Evolutionary conservation across 352 stramenopile species (phyloP).

Genomic region (Phytophthora ramorum): DNA sequence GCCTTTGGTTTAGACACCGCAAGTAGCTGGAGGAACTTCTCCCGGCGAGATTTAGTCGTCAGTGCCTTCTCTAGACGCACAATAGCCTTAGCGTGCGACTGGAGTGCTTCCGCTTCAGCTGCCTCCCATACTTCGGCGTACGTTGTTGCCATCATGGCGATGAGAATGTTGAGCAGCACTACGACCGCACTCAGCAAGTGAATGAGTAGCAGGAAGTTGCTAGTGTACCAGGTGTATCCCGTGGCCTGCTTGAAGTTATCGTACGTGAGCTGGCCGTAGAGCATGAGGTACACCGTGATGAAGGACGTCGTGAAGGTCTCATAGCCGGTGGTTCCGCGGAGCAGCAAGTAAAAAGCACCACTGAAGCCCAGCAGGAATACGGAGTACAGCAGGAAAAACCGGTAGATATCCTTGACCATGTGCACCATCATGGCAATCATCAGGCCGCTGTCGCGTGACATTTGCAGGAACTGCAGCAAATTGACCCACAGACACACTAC

Average conservation of each 20-base stretch:
- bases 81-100: slow-evolving; percentile 60
- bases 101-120: slow-evolving; percentile 62
- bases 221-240: slow-evolving; percentile 58
- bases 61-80: slow-evolving; percentile 64
- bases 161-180: slow-evolving; percentile 75
- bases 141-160: slow-evolving; percentile 79
- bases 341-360: slow-evolving; percentile 74
- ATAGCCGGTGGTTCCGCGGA: slow-evolving; percentile 60
- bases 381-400: slow-evolving; percentile 74
- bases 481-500: slow-evolving; percentile 72
- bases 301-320: slow-evolving; percentile 70
- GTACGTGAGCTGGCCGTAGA: slow-evolving; percentile 75
- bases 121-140: slow-evolving; percentile 65
- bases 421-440: slow-evolving; percentile 84
- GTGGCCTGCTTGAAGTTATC: slow-evolving; percentile 42
- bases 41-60: slow-evolving; percentile 34
- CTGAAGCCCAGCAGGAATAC: slow-evolving; percentile 79
- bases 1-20: slow-evolving; percentile 26
- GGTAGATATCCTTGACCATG: slow-evolving; percentile 74
- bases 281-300: slow-evolving; percentile 79
- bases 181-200: slow-evolving; percentile 64
- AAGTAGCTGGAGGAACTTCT: slow-evolving; percentile 53
- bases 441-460: slow-evolving; percentile 60
- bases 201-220: slow-evolving; percentile 59
- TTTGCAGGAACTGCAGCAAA: slow-evolving; percentile 73